phyloP scores from a whole-genome alignment of 2,329 filamentous ascomycete genomes.

The Colletotrichum tropicale region DNA sequence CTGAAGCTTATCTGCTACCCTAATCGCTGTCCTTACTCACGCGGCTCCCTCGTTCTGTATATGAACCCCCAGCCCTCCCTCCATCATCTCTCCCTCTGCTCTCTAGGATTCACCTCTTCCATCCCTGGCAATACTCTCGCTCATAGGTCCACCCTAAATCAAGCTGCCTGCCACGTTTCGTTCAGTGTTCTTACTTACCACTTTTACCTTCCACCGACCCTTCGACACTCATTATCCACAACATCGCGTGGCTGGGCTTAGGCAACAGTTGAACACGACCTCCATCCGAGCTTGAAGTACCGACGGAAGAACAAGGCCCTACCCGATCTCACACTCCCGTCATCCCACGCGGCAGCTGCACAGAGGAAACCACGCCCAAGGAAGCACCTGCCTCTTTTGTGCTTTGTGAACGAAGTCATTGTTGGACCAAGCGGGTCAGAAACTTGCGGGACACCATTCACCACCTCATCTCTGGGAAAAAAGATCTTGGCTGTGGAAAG shows the following conservation, averaged over 20 bases:
- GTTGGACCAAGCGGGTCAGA: not conserved
- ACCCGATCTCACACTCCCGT: not conserved
- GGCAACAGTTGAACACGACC: not conserved
- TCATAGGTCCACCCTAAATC: not conserved
- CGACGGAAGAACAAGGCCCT: not conserved
- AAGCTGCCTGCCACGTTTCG: not conserved
- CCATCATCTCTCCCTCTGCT: not conserved
- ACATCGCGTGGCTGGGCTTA: not conserved
- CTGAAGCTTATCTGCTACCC: conserved; percentile 15
- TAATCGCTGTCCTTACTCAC: not conserved
- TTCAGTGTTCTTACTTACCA: not conserved
- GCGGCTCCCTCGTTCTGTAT: conserved; percentile 4
- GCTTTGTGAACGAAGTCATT: not conserved
- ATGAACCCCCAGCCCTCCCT: conserved; percentile 11
- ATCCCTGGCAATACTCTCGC: conserved; percentile 3
- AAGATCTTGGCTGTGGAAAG: not conserved
- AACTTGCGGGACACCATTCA: not conserved
- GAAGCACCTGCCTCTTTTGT: not conserved
- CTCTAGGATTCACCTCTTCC: not conserved
- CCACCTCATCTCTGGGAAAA: not conserved
- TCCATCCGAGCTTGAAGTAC: not conserved
- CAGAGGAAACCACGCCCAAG: not conserved
- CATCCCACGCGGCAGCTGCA: not conserved
- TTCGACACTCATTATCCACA: not conserved
- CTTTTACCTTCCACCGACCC: not conserved